Conservation (phyloP, 2,329 filamentous ascomycete species). For the Aspergillus oerlinghausenensis region DNA sequence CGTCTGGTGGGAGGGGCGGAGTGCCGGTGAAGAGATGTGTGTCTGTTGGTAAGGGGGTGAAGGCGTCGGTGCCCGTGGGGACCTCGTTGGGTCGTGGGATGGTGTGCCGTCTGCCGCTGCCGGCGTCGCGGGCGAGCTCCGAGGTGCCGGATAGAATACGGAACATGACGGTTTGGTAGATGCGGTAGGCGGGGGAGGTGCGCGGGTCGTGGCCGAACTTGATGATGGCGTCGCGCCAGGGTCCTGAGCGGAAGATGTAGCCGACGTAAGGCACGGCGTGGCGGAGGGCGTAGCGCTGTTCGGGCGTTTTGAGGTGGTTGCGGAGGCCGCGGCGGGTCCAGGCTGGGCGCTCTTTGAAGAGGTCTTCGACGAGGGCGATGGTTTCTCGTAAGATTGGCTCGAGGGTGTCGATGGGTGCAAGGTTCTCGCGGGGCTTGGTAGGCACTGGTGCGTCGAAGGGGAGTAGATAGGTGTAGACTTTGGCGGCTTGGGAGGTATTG, state of each 20-base stretch:
- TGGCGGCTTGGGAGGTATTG: constrained; percentile 54
- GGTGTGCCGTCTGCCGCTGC: constrained; percentile 25
- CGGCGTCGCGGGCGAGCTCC: constrained; percentile 29
- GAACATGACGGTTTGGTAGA: constrained; percentile 88
- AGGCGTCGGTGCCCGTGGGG: constrained; percentile 5
- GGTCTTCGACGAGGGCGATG: constrained; percentile 58
- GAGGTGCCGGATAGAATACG: constrained; percentile 52
- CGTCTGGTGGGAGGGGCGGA: constrained; percentile 64
- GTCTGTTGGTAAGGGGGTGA: constrained; percentile 5
- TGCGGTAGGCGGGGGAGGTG: constrained; percentile 66
- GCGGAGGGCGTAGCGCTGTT: constrained; percentile 57
- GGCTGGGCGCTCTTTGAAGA: constrained; percentile 71
- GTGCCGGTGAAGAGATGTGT: constrained; percentile 78
- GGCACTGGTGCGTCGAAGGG: constrained; percentile 61
- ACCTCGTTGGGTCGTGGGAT: constrained; percentile 18
- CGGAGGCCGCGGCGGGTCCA: constrained; percentile 80
- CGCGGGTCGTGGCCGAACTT: constrained; percentile 84
- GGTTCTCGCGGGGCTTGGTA: constrained; percentile 53
- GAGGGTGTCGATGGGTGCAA: constrained; percentile 46
- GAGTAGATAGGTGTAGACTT: constrained; percentile 55
- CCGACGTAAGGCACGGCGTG: constrained; percentile 77
- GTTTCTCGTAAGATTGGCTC: constrained; percentile 59
- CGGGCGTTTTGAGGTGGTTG: constrained; percentile 59
- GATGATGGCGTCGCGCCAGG: constrained; percentile 85
- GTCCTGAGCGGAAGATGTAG: constrained; percentile 88